phyloP scores from a whole-genome alignment of 305 asterid species.

The Fraxinus ornus region DNA sequence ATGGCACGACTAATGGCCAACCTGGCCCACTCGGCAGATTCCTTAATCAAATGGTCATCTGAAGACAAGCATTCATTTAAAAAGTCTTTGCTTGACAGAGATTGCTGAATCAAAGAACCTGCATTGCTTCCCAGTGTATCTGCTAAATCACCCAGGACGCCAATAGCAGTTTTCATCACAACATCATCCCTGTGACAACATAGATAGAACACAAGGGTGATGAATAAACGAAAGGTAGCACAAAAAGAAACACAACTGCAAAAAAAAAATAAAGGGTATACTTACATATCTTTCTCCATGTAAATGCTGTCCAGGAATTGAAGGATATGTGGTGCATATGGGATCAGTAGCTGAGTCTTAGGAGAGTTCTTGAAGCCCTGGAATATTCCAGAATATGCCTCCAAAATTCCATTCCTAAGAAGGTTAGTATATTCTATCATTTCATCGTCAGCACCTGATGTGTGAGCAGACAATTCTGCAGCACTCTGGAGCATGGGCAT shows the following conservation, averaged over 20 bases:
- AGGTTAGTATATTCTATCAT: constrained; percentile 80
- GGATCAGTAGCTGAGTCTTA: constrained; percentile 76
- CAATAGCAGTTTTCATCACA: constrained; percentile 94
- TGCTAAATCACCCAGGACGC: constrained; percentile 92
- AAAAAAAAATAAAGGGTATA: constrained; percentile 1
- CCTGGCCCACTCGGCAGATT: constrained; percentile 98
- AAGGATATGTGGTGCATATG: constrained; percentile 78
- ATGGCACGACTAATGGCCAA: constrained; percentile 88
- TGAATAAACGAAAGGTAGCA: not conserved
- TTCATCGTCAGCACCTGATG: constrained; percentile 74
- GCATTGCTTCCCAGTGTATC: constrained; percentile 94
- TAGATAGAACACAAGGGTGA: constrained; percentile 15
- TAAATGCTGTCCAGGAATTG: constrained; percentile 86
- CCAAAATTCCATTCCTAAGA: constrained; percentile 76
- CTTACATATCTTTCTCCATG: constrained; percentile 90
- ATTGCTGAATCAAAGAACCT: constrained; percentile 77
- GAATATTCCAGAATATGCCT: constrained; percentile 89
- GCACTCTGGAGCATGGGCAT: constrained; percentile 98
- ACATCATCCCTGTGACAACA: constrained; percentile 73
- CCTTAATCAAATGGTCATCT: constrained; percentile 84
- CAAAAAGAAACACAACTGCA: not conserved
- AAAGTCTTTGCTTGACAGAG: constrained; percentile 79
- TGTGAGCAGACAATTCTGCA: constrained; percentile 75
- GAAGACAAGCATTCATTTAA: constrained; percentile 82
- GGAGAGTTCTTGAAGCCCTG: constrained; percentile 95